phyloP scores from a whole-genome alignment of 1,139 yeast species.

The Saccharomyces hybrid region DNA sequence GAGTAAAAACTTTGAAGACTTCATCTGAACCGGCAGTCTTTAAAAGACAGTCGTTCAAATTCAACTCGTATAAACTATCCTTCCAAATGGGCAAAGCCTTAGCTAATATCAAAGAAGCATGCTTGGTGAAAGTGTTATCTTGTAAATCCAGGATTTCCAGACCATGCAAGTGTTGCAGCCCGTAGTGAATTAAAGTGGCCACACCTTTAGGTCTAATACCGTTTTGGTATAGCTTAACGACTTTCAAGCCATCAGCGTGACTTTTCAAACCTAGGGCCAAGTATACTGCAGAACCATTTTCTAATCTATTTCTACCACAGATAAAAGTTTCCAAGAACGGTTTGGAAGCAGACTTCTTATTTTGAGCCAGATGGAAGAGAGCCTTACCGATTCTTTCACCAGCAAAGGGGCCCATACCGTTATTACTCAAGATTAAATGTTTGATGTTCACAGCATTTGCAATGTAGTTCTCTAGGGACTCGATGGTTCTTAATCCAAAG shows the following conservation, averaged over 20 bases:
- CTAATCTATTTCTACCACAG: slow-evolving; percentile 94
- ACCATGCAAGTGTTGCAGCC: slow-evolving; percentile 53
- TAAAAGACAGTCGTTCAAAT: slow-evolving; percentile 81
- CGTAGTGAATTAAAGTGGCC: slow-evolving; percentile 62
- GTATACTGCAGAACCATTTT: slow-evolving; percentile 80
- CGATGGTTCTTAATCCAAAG: slow-evolving; percentile 90
- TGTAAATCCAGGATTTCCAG: slow-evolving; percentile 76
- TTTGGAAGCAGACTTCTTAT: slow-evolving; percentile 42
- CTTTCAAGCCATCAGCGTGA: slow-evolving; percentile 59
- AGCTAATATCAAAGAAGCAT: slow-evolving; percentile 73
- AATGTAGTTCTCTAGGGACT: slow-evolving; percentile 73
- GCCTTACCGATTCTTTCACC: slow-evolving; percentile 91
- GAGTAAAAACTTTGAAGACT: slow-evolving; percentile 43
- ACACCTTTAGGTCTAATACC: slow-evolving; percentile 95
- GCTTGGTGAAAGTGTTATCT: slow-evolving; percentile 86
- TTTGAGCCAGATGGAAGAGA: slow-evolving; percentile 60
- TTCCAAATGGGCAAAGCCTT: slow-evolving; percentile 49
- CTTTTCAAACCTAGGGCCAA: slow-evolving; percentile 69
- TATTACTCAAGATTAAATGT: slow-evolving; percentile 82
- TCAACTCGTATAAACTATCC: slow-evolving; percentile 57
- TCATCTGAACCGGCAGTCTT: slow-evolving; percentile 64
- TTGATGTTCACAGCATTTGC: slow-evolving; percentile 69
- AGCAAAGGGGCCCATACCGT: slow-evolving; percentile 97
- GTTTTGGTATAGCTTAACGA: slow-evolving; percentile 80
- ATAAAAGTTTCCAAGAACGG: slow-evolving; percentile 66